Percentiles rank a stretch among this genome's conserved stretches.
Evolutionary conservation across 495 filamentous ascomycete genomes (phyloP).

Genomic region (Tuber aestivum): DNA sequence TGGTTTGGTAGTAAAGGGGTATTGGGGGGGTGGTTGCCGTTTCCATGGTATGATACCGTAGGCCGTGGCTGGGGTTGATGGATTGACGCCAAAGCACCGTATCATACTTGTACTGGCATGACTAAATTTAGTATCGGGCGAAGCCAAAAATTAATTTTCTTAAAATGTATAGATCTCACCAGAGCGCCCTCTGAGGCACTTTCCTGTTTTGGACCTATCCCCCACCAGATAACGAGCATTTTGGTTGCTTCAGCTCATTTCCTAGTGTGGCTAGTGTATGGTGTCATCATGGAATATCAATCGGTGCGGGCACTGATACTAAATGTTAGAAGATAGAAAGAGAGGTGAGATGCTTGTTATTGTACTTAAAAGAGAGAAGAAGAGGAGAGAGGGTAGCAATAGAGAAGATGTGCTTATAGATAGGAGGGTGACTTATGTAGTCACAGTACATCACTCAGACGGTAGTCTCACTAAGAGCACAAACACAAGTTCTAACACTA

Average conservation of each 20-base stretch:
- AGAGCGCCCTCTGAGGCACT: neutral
- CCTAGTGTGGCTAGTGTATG: neutral
- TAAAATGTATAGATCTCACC: neutral
- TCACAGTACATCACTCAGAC: no score
- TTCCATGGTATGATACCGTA: constrained; percentile 1
- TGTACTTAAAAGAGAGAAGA: no score
- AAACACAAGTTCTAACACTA: neutral
- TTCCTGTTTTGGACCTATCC: neutral
- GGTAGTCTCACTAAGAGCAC: no score
- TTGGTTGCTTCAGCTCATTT: neutral
- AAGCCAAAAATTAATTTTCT: neutral
- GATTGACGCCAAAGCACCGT: neutral
- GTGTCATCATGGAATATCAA: neutral
- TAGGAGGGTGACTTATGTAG: no score
- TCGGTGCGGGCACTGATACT: no score
- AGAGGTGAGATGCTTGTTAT: no score
- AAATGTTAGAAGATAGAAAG: no score
- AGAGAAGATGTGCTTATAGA: no score
- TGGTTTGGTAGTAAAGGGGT: neutral
- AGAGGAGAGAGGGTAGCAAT: no score
- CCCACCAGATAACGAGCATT: neutral
- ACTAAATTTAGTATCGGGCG: neutral
- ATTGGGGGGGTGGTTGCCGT: neutral
- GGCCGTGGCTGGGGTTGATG: neutral
- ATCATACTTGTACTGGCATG: neutral